Base-by-base conservation (phyloP, 768 basidiomycete species). In the Lyophyllum decastes region DNA sequence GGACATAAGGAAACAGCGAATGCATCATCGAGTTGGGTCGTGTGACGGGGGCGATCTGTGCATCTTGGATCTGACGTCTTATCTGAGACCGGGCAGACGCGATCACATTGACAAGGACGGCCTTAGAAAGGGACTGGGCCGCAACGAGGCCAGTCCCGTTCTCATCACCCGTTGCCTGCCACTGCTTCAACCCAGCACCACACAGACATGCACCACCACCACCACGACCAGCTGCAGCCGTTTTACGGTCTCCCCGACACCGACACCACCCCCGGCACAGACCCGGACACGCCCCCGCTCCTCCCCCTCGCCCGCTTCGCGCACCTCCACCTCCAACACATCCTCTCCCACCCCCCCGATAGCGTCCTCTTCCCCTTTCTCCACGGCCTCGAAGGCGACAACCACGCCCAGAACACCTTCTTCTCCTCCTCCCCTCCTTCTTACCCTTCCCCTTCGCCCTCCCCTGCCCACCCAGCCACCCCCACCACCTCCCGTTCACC, bases 301-400 rank as follows among this genome's bases (percentile, higher is more conserved):
- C 69, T 81, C 52, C 61, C 73, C n/a, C 61, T 78, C 0, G 14
- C 64, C 21, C 72, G 82, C 57, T 92, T 92, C 66, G 77, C 85
- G 2, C 68, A 76, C 19, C 72, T 94, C 50, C 87, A 89, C 55
- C 78, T 84, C 64, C 70, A 76, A n/a, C 83, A 91, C 61, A 75
- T 85, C 60, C 78, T 82, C 57, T 73, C 84, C 1, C 90, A 95
- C 71, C 84, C 91, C 1, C 89, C 89, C 0, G 94, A 96, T 74
- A 78, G 80, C 40, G 81, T 88, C 63, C 83, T 95, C 56, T 96
- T 96, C 70, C 94, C 94, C 0, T 96, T 94, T 74, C 75, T 94
- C 16, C 94, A 95, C 65, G 91, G 93, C 44, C 78, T 95, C 59
- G 93, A 95, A 66, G 88, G 91, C 61, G 81, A 87, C 57, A 92